Evolutionary conservation across 2,329 filamentous ascomycete species (phyloP).

Genomic region (Colletotrichum sp.): DNA sequence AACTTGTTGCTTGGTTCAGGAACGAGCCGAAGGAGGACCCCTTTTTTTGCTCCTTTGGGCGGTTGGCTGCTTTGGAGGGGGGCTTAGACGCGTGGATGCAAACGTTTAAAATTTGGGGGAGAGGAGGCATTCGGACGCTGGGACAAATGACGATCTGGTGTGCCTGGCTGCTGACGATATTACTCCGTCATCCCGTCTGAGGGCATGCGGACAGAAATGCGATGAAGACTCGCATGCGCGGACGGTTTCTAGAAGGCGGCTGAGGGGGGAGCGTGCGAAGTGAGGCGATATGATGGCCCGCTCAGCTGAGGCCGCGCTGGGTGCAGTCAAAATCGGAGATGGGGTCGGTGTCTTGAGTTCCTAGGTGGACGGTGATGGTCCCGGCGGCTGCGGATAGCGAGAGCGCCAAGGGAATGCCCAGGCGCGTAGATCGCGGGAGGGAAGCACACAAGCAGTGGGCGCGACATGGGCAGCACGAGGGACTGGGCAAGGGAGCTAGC

Average conservation of each 20-base stretch:
- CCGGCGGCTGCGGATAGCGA: neutral
- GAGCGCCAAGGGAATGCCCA: conserved; percentile 18
- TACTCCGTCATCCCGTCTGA: neutral
- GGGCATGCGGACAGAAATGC: neutral
- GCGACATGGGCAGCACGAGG: neutral
- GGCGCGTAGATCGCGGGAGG: conserved; percentile 16
- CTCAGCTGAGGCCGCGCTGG: neutral
- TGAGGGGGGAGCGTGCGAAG: neutral
- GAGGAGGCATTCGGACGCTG: neutral
- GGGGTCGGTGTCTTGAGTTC: neutral
- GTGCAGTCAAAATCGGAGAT: neutral
- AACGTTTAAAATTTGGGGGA: neutral
- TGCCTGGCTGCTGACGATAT: neutral
- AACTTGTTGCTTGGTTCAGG: neutral
- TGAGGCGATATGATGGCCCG: neutral
- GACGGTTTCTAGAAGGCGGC: neutral
- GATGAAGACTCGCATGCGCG: neutral
- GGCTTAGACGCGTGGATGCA: neutral
- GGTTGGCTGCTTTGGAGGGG: neutral
- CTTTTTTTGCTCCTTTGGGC: neutral
- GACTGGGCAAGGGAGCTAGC: conserved; percentile 6
- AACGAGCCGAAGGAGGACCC: neutral
- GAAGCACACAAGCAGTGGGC: neutral
- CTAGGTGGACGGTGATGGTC: neutral
- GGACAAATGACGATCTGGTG: neutral